Conservation (phyloP, 2,329 filamentous ascomycete species). For the Botrytis sinoallii region DNA sequence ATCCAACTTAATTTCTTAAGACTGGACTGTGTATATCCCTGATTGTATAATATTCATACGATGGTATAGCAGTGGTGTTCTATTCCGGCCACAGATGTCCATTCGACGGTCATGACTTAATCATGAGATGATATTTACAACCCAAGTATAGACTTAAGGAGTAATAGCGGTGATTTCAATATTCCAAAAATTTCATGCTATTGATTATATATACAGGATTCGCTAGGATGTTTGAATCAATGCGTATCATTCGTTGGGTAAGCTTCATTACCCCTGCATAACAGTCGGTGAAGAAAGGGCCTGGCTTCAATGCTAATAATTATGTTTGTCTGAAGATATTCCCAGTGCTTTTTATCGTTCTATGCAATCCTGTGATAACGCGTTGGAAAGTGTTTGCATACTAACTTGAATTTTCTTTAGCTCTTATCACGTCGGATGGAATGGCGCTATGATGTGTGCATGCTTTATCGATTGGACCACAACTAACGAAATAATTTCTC, state of each 20-base stretch:
- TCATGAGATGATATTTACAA: background rate
- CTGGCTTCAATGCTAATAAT: background rate
- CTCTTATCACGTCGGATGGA: background rate
- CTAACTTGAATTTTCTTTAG: background rate
- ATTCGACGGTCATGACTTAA: background rate
- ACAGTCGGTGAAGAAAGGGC: background rate
- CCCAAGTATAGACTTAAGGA: background rate
- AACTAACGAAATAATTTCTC: background rate
- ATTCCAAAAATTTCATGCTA: background rate
- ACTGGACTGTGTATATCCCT: background rate
- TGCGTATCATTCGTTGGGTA: background rate
- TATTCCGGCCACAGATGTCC: background rate
- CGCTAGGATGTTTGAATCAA: background rate
- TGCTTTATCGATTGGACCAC: background rate
- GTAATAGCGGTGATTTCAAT: slow-evolving; percentile 2
- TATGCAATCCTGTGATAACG: background rate
- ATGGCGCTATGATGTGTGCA: slow-evolving; percentile 7
- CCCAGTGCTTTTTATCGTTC: background rate
- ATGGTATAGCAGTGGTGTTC: background rate
- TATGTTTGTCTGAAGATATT: background rate
- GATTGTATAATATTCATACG: background rate
- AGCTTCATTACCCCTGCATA: slow-evolving; percentile 1
- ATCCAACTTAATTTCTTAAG: background rate
- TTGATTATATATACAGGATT: background rate
- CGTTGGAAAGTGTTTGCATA: background rate